These are phyloP conservation scores for Trichaptum fuscoviolaceum DNA, from an alignment of 768 basidiomycete species.

Conservation along the genomic window DNA sequence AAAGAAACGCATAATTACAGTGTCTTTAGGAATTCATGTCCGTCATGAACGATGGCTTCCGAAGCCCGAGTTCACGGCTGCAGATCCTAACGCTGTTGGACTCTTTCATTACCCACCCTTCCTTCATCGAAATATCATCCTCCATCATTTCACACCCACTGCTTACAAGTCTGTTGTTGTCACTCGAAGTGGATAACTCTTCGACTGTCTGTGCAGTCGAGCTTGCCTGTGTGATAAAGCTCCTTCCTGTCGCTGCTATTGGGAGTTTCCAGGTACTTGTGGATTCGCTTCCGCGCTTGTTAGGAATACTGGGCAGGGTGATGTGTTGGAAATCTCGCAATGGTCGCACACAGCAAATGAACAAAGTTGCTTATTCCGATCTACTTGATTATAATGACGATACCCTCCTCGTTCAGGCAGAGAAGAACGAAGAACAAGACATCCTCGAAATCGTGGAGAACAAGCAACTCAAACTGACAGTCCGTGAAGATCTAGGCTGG, in stretches of 20 bases:
- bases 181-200: slow-evolving; percentile 69
- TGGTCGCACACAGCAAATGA: not conserved
- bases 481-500: slow-evolving; percentile 63
- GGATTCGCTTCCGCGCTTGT: slow-evolving; percentile 54
- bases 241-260: slow-evolving; percentile 71
- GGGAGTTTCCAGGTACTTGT: slow-evolving; percentile 53
- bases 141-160: slow-evolving; percentile 58
- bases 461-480: slow-evolving; percentile 8
- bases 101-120: slow-evolving; percentile 48
- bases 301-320: slow-evolving; percentile 63
- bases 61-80: slow-evolving; percentile 53
- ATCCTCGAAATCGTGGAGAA: slow-evolving; percentile 14
- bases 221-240: slow-evolving; percentile 58
- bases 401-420: slow-evolving; percentile 28
- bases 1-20: slow-evolving; percentile 6
- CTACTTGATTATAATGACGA: slow-evolving; percentile 18
- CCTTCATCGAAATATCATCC: slow-evolving; percentile 44
- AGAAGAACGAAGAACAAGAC: slow-evolving; percentile 32
- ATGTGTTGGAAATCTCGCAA: slow-evolving; percentile 67
- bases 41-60: slow-evolving; percentile 61
- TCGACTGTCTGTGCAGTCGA: slow-evolving; percentile 63
- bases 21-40: slow-evolving; percentile 57
- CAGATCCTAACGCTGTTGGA: slow-evolving; percentile 68
- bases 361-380: not conserved
- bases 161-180: slow-evolving; percentile 58